phyloP scores from a whole-genome alignment of 345 rosid species.

The Capsella bursapastoris region DNA sequence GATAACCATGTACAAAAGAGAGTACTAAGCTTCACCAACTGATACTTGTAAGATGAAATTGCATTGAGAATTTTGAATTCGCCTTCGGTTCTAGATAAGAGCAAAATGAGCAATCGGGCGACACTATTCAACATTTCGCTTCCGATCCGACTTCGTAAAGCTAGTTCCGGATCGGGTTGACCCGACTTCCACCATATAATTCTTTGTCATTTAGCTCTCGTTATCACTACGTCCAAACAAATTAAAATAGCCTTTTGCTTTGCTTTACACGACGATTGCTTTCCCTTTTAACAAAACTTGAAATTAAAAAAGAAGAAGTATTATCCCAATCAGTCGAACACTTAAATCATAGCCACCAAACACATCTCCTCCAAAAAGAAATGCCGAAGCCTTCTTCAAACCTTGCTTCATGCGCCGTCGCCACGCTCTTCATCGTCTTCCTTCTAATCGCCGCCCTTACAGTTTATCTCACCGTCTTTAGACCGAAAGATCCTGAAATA shows the following conservation, averaged over 20 bases:
- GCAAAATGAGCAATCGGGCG: neutral
- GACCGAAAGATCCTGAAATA: constrained; percentile 86
- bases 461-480: constrained; percentile 85
- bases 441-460: constrained; percentile 60
- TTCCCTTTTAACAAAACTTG: neutral
- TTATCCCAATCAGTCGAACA: constrained; percentile 14
- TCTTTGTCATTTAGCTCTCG: neutral
- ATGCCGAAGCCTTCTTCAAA: constrained; percentile 62
- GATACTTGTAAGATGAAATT: neutral
- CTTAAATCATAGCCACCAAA: constrained; percentile 37
- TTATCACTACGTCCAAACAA: constrained; percentile 37
- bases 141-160: neutral
- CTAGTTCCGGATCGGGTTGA: constrained; percentile 15
- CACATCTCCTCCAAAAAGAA: constrained; percentile 17
- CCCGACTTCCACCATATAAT: neutral
- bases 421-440: constrained; percentile 76
- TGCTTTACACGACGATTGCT: constrained; percentile 3
- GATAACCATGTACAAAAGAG: constrained; percentile 15
- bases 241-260: constrained; percentile 1
- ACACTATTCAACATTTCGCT: neutral
- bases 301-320: neutral
- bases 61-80: constrained; percentile 20
- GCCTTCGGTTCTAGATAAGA: constrained; percentile 24
- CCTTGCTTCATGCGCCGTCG: constrained; percentile 92
- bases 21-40: neutral